Evolutionary conservation across 176 grass and related monocot genomes (phyloP).

Genomic region (Phyllostachys edulis): DNA sequence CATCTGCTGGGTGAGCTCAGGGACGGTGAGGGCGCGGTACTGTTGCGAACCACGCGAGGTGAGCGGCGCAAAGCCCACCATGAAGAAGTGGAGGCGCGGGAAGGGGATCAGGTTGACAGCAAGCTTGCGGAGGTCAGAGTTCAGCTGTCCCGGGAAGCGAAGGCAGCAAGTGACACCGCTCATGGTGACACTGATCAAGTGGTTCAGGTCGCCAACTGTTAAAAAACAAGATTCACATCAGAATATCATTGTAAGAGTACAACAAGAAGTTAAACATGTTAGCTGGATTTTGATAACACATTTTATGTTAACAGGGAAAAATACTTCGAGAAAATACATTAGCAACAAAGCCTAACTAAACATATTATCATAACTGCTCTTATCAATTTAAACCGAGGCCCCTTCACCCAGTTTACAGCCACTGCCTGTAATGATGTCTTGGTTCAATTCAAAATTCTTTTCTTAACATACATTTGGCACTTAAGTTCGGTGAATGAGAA

Average conservation of each 20-base stretch:
- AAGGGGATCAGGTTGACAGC: conserved; percentile 80
- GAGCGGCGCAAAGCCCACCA: conserved; percentile 75
- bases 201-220: conserved; percentile 77
- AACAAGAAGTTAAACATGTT: not conserved
- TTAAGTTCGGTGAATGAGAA: not conserved
- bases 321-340: not conserved
- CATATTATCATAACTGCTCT: not conserved
- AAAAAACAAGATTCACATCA: conserved; percentile 21
- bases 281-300: not conserved
- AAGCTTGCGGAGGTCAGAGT: conserved; percentile 78
- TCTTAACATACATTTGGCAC: not conserved
- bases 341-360: not conserved
- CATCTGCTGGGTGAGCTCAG: conserved; percentile 80
- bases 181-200: conserved; percentile 78
- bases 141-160: conserved; percentile 77
- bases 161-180: conserved; percentile 79
- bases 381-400: not conserved
- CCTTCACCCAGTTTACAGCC: not conserved
- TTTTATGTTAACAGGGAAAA: not conserved
- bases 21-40: conserved; percentile 67
- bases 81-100: conserved; percentile 87
- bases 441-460: not conserved
- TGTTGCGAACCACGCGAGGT: conserved; percentile 74
- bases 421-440: not conserved
- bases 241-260: not conserved